Base-by-base conservation (phyloP, 805 yeast genomes). In the Danielia reshetovae region DNA sequence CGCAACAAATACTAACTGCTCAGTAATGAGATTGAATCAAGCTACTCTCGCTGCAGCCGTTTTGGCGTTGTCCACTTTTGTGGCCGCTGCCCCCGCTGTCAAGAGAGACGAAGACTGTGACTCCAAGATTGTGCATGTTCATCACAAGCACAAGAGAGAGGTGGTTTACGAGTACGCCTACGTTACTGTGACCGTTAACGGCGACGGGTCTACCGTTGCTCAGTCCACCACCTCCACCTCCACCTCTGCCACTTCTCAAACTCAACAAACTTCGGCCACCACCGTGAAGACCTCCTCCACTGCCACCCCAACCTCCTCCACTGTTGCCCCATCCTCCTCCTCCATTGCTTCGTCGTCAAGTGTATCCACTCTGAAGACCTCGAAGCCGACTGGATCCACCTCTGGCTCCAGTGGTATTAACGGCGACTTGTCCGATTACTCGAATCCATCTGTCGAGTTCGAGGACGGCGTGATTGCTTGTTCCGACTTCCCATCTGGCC, bases 401-500 rank as follows among this genome's bases (percentile, higher is more conserved):
- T 48, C 69, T 18, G 64, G 68, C 28, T 39, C 60, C 34, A 85
- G 83, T 54, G 59, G 64, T 32, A 37, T 42, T 6, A 32, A 33
- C 16, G 93, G 93, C 50, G 86, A 77, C 58, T 72, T 85, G 44
- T 36, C 65, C 24, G 61, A 72, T 40, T 85, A 67, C 66, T 48
- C 65, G 8, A 68, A 59, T 49, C 93, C 96, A 52, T 45, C 71
- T 38, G 65, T 59, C 28, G 62, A 65, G 32, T 90, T 93, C 64
- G 62, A 68, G 54, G 95, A 87, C 56, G 95, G 95, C 57, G 69
- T 62, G 26, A 55, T 77, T 52, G 60, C 70, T 40, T 87, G 96
- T 71, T 59, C 71, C 40, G 59, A 67, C 36, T 82, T 87, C 75
- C 94, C 90, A 57, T 56, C 76, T 32, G 94, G 93, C 43, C 74